A percentile compares a stretch with the other conserved stretches of the same genome.
These are phyloP conservation scores for Globisporangium lucens DNA, from an alignment of 352 stramenopile genomes.

Conservation along the genomic window DNA sequence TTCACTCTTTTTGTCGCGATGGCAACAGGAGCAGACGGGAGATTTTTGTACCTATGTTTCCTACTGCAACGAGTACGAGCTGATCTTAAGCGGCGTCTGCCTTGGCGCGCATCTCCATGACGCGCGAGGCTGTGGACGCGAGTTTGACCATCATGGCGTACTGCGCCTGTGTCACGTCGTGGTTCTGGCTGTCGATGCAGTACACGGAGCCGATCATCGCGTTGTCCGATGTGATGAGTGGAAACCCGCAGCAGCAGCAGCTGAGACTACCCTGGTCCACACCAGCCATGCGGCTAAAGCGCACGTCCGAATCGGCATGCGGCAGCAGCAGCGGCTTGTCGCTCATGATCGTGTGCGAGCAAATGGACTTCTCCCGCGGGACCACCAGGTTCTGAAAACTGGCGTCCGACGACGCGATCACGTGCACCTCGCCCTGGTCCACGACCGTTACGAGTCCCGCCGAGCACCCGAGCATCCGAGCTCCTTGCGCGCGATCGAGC, in stretches of 20 bases:
- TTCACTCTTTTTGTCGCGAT: too few species aligned
- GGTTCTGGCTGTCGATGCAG: slow-evolving; percentile 39
- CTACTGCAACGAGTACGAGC: too few species aligned
- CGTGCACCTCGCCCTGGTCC: slow-evolving; percentile 28
- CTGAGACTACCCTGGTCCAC: slow-evolving; percentile 29
- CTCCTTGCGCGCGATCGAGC: slow-evolving; percentile 22
- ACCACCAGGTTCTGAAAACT: slow-evolving; percentile 26
- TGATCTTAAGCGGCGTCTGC: neutral
- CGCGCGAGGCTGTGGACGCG: slow-evolving; percentile 38
- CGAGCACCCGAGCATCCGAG: slow-evolving; percentile 48
- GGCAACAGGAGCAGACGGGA: too few species aligned
- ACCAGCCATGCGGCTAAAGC: slow-evolving; percentile 40
- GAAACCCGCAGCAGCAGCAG: slow-evolving; percentile 74
- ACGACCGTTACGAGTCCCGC: slow-evolving; percentile 50
- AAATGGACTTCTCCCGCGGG: slow-evolving; percentile 52
- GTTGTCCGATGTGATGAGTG: slow-evolving; percentile 30
- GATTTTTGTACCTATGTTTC: too few species aligned
- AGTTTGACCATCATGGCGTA: slow-evolving; percentile 46
- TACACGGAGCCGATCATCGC: slow-evolving; percentile 51
- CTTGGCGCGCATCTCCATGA: slow-evolving; percentile 30
- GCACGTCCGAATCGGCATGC: slow-evolving; percentile 54
- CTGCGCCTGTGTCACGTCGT: slow-evolving; percentile 48
- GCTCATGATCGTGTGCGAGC: slow-evolving; percentile 55
- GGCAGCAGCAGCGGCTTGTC: slow-evolving; percentile 49
- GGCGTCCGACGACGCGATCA: slow-evolving; percentile 44